Evolutionary conservation across 1,284 basidiomycete genomes (phyloP).

Genomic region (Thecaphora thlaspeos): DNA sequence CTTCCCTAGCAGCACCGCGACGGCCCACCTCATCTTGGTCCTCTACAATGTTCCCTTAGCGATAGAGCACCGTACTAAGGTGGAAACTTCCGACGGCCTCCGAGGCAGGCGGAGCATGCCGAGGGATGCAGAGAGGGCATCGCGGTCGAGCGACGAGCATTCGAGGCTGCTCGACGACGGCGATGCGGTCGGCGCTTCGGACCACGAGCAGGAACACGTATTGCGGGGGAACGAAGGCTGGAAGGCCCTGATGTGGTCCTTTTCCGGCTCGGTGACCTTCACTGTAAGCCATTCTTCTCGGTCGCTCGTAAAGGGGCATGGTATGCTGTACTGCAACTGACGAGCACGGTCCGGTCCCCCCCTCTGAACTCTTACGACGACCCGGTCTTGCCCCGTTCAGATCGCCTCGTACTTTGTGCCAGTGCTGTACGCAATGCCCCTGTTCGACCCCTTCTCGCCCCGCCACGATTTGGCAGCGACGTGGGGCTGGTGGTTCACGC

Average conservation of each 20-base stretch:
- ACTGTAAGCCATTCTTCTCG: too few relatives aligned
- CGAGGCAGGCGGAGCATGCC: too few relatives aligned
- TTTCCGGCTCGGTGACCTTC: conserved; percentile 24
- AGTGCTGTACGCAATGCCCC: conserved; percentile 81
- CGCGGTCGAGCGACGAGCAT: conserved; percentile 8
- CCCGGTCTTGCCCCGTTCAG: too few relatives aligned
- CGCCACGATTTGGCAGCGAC: conserved; percentile 68
- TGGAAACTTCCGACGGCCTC: too few relatives aligned
- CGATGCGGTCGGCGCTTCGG: conserved; percentile 3
- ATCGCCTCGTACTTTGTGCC: conserved; percentile 76
- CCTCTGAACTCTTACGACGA: too few relatives aligned
- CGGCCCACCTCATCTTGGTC: conserved; percentile 88
- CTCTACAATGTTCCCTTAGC: conserved; percentile 64
- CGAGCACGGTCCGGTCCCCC: too few relatives aligned
- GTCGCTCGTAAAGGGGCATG: too few relatives aligned
- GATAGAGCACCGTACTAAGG: not conserved
- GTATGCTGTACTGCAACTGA: too few relatives aligned
- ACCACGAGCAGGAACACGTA: conserved; percentile 1
- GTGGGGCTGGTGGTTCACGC: conserved; percentile 95
- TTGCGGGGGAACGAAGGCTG: conserved; percentile 18
- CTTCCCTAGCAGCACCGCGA: conserved; percentile 92
- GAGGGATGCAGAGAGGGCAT: conserved; percentile 1
- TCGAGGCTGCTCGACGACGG: conserved; percentile 7
- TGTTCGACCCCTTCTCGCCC: conserved; percentile 74
- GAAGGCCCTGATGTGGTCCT: conserved; percentile 53